Base-by-base conservation (phyloP, 345 rosid species). In the Syzygium jambos region DNA sequence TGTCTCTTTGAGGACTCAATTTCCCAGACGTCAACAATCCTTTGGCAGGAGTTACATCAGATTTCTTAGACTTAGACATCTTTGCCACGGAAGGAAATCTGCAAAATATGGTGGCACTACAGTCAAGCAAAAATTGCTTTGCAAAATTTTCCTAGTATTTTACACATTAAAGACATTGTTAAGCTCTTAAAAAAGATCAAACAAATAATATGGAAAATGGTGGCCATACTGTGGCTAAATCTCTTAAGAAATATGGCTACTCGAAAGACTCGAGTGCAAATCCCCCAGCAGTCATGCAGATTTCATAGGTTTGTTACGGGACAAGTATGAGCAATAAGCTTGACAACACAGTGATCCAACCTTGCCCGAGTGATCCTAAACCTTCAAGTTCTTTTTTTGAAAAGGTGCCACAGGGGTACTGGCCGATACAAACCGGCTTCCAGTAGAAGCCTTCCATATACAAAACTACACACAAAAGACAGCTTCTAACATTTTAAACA, bases 51-150 rank as follows among this genome's bases (percentile, higher is more conserved):
- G 95, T 93, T 7, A 86, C 95, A 57, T 89, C 96, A 5, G 89
- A 89, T 92, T 94, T 98, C 90, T 90, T 90, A 65, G 84, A 88
- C 89, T 95, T 95, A 63, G 91, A 87, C 87, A 92, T 89, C 93
- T 94, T 96, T 61, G 87, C 91, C 87, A 94, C 85, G 85, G 96
- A 93, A 86, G 98, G 98, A 88, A 98, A 95, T 87, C 99, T 96
- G 92, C 89, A 89, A 89, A 41, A 90, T 84, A 57, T 8, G 13
- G 49, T 51, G 73, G 80, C 78, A 63, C 53, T 73, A 51, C 86
- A 89, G 86, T 83, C 85, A 65, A 89, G 65, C 61, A 88, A 38
- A 73, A 73, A 19, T 38, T 73, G 82, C 49, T 73, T 73, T 21
- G 7, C 22, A 34, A 38, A 22, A 73, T 73, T 34, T 34, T 73